Evolutionary conservation across 2,329 filamentous ascomycete genomes (phyloP), one percentile per base, ranked within the genome.

Genomic region (Macroventuria anomochaeta): DNA sequence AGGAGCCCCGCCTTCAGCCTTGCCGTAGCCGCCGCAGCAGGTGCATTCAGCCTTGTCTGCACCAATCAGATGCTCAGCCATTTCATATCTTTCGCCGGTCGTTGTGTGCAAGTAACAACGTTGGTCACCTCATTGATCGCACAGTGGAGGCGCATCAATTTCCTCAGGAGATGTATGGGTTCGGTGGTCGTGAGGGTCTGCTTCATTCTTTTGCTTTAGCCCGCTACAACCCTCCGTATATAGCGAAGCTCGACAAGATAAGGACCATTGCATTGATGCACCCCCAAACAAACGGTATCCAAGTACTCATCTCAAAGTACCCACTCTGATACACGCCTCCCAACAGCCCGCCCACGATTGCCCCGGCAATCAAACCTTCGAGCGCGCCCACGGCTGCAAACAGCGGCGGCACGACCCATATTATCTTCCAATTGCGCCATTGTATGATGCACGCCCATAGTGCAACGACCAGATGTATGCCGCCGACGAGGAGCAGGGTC

Each of bases 241-340:
- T 93, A n/a, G 91, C 90, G 73, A 96, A 96, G 3, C 91, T 95
- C 5, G 91, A 95, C 58, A 96, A 80, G 42, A 96, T 86, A 38
- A 97, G 79, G 25, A 96, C 83, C 39, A 96, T 74, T 8, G 93
- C 87, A 72, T 91, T 96, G 73, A 93, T 88, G 69, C 90, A 83
- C 1, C 86, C 90, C 93, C 93, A 96, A 18, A 93, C 83, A 68
- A 95, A 89, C 0, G 93, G 93, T 44, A 96, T 90, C 92, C 92
- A 96, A 0, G 93, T 96, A 38, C 91, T 93, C 91, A 96, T 95
- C 66, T 87, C 82, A 71, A 93, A 96, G 75, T 88, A 91, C 36
- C 91, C 93, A 2, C 88, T 84, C 63, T 86, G 84, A 70, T 96
- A 96, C 29, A 93, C 85, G 7, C 88, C 90, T 11, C 90, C 91